These are phyloP conservation scores for Brassica hybrid DNA, from an alignment of 441 rosid species.

Conservation along the genomic window DNA sequence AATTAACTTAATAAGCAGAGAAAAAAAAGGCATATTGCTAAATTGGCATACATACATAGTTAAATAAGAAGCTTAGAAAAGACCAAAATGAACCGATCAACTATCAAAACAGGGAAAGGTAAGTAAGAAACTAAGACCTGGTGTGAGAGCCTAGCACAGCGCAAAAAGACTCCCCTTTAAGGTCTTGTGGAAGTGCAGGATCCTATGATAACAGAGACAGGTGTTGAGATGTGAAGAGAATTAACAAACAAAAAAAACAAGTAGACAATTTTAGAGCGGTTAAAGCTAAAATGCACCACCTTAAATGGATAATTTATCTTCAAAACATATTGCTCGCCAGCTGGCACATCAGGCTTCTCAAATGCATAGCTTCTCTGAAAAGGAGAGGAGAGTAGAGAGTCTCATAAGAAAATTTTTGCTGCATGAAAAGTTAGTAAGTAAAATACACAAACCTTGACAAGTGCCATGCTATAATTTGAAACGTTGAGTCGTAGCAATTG, in stretches of 20 bases:
- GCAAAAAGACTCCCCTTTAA: conserved; percentile 77
- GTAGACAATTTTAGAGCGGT: conserved; percentile 22
- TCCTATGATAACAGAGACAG: conserved; percentile 54
- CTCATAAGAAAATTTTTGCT: conserved; percentile 18
- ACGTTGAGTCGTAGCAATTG: no score
- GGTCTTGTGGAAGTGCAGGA: conserved; percentile 87
- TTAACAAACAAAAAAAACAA: conserved; percentile 35
- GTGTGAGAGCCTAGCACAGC: conserved; percentile 86
- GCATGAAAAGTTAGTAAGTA: neutral
- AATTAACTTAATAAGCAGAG: conserved; percentile 20
- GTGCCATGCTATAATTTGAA: no score
- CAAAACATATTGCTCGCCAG: conserved; percentile 80
- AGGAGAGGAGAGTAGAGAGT: conserved; percentile 23
- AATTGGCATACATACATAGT: conserved; percentile 5
- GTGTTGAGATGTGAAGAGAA: conserved; percentile 30
- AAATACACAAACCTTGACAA: no score
- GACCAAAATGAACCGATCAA: conserved; percentile 13
- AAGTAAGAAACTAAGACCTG: conserved; percentile 60
- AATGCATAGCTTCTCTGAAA: conserved; percentile 87
- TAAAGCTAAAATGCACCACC: conserved; percentile 62
- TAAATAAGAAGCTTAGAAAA: conserved; percentile 17
- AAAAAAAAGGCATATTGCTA: conserved; percentile 30
- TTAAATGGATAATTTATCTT: conserved; percentile 88
- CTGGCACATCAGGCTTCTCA: conserved; percentile 75
- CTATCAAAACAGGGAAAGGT: conserved; percentile 20